Evolutionary conservation across 2,329 filamentous ascomycete species (phyloP).

Genomic region (Fusarium nanum): DNA sequence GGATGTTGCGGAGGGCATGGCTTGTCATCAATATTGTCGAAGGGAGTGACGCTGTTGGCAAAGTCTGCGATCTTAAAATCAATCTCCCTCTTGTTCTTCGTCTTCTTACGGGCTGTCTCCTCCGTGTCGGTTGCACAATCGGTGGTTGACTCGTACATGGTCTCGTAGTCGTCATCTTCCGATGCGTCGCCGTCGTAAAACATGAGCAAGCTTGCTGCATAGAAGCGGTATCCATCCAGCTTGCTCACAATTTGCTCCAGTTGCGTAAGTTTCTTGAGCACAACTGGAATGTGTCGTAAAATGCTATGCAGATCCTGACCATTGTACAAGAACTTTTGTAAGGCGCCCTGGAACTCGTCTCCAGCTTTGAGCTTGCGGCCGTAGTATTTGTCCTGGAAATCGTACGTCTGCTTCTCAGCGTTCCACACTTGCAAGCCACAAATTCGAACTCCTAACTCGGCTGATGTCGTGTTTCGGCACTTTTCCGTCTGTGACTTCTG

Average conservation of each 20-base stretch:
- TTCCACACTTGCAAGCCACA: conserved; percentile 99
- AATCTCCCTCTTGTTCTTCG: conserved; percentile 70
- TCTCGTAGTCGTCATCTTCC: conserved; percentile 62
- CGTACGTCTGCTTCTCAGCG: conserved; percentile 80
- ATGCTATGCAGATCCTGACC: conserved; percentile 85
- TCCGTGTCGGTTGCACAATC: conserved; percentile 70
- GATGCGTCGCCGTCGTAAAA: conserved; percentile 89
- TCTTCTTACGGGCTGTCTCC: conserved; percentile 60
- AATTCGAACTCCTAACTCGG: conserved; percentile 89
- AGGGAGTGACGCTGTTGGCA: conserved; percentile 93
- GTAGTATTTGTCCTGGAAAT: conserved; percentile 99
- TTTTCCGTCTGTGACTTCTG: conserved; percentile 92
- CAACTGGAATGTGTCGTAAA: conserved; percentile 85
- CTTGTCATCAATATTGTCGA: conserved; percentile 73
- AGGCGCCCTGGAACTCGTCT: conserved; percentile 85
- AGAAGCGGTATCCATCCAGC: conserved; percentile 89
- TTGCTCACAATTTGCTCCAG: conserved; percentile 85
- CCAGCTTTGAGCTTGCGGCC: conserved; percentile 90
- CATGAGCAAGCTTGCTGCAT: conserved; percentile 93
- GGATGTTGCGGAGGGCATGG: conserved; percentile 86
- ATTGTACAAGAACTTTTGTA: conserved; percentile 92
- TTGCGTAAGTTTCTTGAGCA: conserved; percentile 84
- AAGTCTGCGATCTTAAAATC: conserved; percentile 99
- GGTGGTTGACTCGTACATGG: conserved; percentile 67
- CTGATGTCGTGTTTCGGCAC: conserved; percentile 91